Conservation (phyloP, 495 filamentous ascomycete species). For the Hypoxylon cercidicola region DNA sequence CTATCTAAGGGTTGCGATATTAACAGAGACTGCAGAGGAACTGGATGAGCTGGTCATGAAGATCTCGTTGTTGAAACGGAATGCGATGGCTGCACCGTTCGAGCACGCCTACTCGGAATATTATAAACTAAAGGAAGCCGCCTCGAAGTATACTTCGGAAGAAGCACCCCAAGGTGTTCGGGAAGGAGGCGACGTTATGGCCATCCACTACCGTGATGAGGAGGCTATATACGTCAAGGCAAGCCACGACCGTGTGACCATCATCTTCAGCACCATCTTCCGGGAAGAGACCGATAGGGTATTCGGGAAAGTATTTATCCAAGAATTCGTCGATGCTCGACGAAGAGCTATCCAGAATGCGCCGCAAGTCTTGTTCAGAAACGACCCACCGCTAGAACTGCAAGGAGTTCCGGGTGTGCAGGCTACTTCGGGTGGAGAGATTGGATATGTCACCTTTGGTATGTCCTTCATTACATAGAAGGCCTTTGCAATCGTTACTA, state of each 20-base stretch:
- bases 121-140: slow-evolving; percentile 82
- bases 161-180: slow-evolving; percentile 86
- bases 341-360: slow-evolving; percentile 96
- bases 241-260: slow-evolving; percentile 93
- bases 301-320: slow-evolving; percentile 92
- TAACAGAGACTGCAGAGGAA: slow-evolving; percentile 63
- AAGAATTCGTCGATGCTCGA: slow-evolving; percentile 97
- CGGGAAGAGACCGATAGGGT: slow-evolving; percentile 96
- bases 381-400: slow-evolving; percentile 92
- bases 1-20: slow-evolving; percentile 9
- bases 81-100: slow-evolving; percentile 98
- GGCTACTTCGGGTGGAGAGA: slow-evolving; percentile 76
- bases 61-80: slow-evolving; percentile 90
- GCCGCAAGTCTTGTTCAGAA: slow-evolving; percentile 96
- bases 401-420: slow-evolving; percentile 84
- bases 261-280: slow-evolving; percentile 99
- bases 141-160: slow-evolving; percentile 89
- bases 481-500: slow-evolving; percentile 14
- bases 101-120: slow-evolving; percentile 96
- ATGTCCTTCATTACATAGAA: slow-evolving; percentile 34
- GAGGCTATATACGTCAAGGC: slow-evolving; percentile 99
- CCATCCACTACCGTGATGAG: slow-evolving; percentile 97
- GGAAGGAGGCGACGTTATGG: slow-evolving; percentile 93
- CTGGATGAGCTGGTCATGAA: slow-evolving; percentile 85
- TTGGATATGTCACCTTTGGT: slow-evolving; percentile 99